These are phyloP conservation scores for Rhynchosporium graminicola DNA, from an alignment of 2,329 filamentous ascomycete genomes.

Conservation along the genomic window DNA sequence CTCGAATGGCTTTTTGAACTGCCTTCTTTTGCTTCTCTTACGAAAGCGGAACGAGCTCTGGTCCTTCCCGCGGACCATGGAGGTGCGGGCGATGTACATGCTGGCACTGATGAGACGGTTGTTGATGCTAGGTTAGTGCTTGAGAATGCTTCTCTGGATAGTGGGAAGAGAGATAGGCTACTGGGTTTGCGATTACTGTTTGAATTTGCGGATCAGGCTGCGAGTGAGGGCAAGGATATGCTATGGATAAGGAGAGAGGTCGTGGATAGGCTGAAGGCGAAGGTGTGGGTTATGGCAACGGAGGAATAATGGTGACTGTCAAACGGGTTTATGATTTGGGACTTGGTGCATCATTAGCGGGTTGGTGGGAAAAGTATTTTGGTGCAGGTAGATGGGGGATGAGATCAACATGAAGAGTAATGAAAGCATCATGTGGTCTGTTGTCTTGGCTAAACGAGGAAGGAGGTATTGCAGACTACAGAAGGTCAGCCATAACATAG, in stretches of 20 bases:
- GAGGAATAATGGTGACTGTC: constrained; percentile 19
- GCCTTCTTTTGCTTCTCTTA: constrained; percentile 52
- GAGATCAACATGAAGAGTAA: neutral
- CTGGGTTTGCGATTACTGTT: constrained; percentile 66
- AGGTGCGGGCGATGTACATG: constrained; percentile 46
- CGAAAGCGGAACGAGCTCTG: constrained; percentile 58
- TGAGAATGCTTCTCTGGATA: constrained; percentile 48
- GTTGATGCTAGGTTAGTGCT: constrained; percentile 64
- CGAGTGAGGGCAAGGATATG: constrained; percentile 44
- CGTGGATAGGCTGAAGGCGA: constrained; percentile 54
- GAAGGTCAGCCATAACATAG: no score
- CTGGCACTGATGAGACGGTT: constrained; percentile 57
- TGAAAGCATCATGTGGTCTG: neutral
- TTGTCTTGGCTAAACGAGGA: neutral
- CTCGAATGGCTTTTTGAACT: constrained; percentile 67
- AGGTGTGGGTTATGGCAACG: constrained; percentile 46
- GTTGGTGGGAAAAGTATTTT: constrained; percentile 11
- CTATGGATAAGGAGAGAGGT: constrained; percentile 59
- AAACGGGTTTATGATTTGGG: neutral
- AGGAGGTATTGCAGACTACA: neutral
- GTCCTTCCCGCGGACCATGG: constrained; percentile 49
- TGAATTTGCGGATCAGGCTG: constrained; percentile 60
- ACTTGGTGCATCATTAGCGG: constrained; percentile 15
- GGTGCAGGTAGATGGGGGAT: constrained; percentile 1
- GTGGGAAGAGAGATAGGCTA: constrained; percentile 56